Evolutionary conservation across 192 early-diverging fungal genomes (phyloP), one percentile per base, ranked within the genome.

Genomic region (Dispira parvispora): DNA sequence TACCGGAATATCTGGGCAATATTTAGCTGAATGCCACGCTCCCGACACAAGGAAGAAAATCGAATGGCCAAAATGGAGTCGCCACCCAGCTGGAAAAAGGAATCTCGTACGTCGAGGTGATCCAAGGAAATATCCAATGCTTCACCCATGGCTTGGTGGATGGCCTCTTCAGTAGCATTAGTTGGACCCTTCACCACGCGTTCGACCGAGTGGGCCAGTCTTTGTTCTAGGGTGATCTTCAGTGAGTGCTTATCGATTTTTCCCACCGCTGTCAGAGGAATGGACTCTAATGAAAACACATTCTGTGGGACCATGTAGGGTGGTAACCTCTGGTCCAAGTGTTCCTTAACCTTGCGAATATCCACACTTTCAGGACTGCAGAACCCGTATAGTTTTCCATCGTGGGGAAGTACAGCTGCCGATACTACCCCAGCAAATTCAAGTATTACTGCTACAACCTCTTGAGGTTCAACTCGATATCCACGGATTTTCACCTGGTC

Each of bases 71-170:
- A 43, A 27, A 75, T 62, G 49, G 69, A 71, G 45, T 76, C 75
- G 13, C 71, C 71, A 3, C 72, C 75, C 5, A 74, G 52, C 20
- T 65, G 60, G 53, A 74, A 76, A 65, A 76, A 76, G 43, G 68
- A 61, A 12, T 38, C 14, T 8, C n/a, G 0, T 9, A 25, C 38
- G 38, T 61, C n/a, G 14, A 43, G 18, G 58, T n/a, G 5, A 42
- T 25, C 3, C 3, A 44, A 11, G 10, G 43, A 20, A 9, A 45
- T 20, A 20, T 32, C n/a, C 43, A 61, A 44, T 8, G 42, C n/a
- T 0, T 11, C 18, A 25, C n/a, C 58, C 58, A 61, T 20, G 42
- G 58, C 42, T n/a, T 43, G 43, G 10, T n/a, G 26, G 18, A 61
- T 38, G 32, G 32, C 32, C 32, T 38, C 6, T 38, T 38, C 32